phyloP scores from a whole-genome alignment of 129 eudicot genomes.

The Erigeron canadensis region DNA sequence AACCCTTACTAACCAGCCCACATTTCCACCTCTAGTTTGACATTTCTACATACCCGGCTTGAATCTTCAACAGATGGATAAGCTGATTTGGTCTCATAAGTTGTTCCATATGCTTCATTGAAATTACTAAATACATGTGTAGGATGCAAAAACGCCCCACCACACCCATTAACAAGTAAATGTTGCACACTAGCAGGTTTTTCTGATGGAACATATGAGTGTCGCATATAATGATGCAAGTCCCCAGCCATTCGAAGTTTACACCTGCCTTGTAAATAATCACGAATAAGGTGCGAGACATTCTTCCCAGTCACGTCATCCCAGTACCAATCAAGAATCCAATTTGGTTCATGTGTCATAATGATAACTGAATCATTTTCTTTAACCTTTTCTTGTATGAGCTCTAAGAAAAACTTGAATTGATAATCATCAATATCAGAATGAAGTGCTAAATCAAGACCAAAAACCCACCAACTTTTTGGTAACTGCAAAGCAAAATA shows the following conservation, averaged over 20 bases:
- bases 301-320: constrained; percentile 73
- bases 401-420: constrained; percentile 76
- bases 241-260: constrained; percentile 90
- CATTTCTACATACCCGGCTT: constrained; percentile 55
- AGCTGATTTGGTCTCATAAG: constrained; percentile 66
- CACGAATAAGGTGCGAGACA: constrained; percentile 65
- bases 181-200: constrained; percentile 79
- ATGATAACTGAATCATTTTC: constrained; percentile 82
- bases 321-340: constrained; percentile 99
- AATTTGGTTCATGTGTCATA: constrained; percentile 93
- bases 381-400: constrained; percentile 73
- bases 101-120: constrained; percentile 49
- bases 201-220: constrained; percentile 66
- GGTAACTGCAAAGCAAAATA: constrained; percentile 93
- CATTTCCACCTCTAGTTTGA: neutral
- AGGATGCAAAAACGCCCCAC: constrained; percentile 98
- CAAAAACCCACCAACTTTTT: constrained; percentile 93
- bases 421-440: constrained; percentile 81
- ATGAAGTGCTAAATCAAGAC: constrained; percentile 95
- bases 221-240: constrained; percentile 93
- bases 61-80: constrained; percentile 93
- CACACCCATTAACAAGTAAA: constrained; percentile 87
- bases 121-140: constrained; percentile 86
- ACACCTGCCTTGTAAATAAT: constrained; percentile 83
- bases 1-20: neutral